phyloP scores from a whole-genome alignment of 2,329 filamentous ascomycete genomes.

The Alternaria brassicae region DNA sequence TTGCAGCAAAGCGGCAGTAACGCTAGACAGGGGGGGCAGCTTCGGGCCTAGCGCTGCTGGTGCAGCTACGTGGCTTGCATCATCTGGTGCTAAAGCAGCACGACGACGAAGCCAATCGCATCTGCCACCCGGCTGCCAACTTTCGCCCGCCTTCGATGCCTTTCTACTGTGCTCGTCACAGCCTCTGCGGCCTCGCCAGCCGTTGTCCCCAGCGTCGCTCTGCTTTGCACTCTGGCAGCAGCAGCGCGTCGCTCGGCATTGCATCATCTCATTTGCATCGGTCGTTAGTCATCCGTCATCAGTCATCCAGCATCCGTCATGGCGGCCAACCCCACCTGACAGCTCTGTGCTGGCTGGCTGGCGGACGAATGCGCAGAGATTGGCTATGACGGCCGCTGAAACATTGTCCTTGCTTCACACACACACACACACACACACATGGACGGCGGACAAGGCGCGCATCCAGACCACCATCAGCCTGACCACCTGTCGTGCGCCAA shows the following conservation, averaged over 20 bases:
- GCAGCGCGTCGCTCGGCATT: neutral
- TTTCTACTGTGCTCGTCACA: slow-evolving; percentile 13
- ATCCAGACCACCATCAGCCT: slow-evolving; percentile 11
- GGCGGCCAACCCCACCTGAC: neutral
- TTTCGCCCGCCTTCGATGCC: slow-evolving; percentile 20
- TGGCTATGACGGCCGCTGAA: slow-evolving; percentile 25
- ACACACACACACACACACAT: slow-evolving; percentile 24
- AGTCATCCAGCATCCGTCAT: neutral
- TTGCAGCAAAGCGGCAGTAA: slow-evolving; percentile 23
- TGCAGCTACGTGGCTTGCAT: slow-evolving; percentile 19
- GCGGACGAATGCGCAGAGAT: slow-evolving; percentile 3
- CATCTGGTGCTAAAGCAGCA: slow-evolving; percentile 23
- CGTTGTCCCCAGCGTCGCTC: slow-evolving; percentile 14
- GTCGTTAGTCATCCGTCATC: no score
- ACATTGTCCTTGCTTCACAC: slow-evolving; percentile 33
- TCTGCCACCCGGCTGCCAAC: slow-evolving; percentile 21
- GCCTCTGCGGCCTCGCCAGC: neutral
- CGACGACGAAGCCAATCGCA: slow-evolving; percentile 16
- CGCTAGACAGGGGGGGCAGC: slow-evolving; percentile 17
- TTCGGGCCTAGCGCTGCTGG: neutral
- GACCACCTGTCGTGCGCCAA: slow-evolving; percentile 31
- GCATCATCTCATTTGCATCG: slow-evolving; percentile 1
- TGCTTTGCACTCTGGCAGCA: neutral
- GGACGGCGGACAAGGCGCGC: slow-evolving; percentile 8
- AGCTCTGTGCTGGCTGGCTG: neutral